phyloP scores from a whole-genome alignment of 2,329 filamentous ascomycete species.

The Davidsoniella neocaledoniae region DNA sequence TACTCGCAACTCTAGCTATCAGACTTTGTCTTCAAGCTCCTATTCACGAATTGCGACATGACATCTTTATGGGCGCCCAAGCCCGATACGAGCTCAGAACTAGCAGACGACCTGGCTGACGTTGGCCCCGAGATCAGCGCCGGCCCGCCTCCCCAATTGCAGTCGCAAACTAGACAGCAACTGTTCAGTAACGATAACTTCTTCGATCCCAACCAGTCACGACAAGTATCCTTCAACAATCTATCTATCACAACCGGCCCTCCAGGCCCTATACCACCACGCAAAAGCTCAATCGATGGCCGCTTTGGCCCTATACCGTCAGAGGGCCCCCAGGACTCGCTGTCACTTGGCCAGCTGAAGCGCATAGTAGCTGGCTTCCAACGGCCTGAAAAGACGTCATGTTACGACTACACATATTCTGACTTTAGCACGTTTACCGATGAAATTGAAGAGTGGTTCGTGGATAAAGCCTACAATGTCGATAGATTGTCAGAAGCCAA shows the following conservation, averaged over 20 bases:
- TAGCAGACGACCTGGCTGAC: slow-evolving; percentile 5
- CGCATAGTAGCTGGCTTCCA: slow-evolving; percentile 60
- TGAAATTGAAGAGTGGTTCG: slow-evolving; percentile 96
- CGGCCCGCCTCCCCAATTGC: background rate
- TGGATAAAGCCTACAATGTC: slow-evolving; percentile 76
- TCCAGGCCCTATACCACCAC: slow-evolving; percentile 2
- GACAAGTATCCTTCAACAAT: slow-evolving; percentile 2
- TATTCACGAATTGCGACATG: background rate
- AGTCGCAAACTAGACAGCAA: background rate
- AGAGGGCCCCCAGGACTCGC: slow-evolving; percentile 35
- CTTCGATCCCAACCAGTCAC: slow-evolving; percentile 4
- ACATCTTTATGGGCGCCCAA: background rate
- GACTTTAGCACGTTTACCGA: slow-evolving; percentile 61
- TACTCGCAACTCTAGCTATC: no score
- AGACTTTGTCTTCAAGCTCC: background rate
- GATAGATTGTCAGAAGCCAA: slow-evolving; percentile 60
- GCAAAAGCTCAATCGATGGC: slow-evolving; percentile 15
- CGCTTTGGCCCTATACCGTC: slow-evolving; percentile 22
- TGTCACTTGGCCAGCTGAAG: slow-evolving; percentile 58
- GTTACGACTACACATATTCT: slow-evolving; percentile 71
- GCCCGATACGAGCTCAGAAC: no score
- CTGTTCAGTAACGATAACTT: background rate
- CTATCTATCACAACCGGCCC: background rate
- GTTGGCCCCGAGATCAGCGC: slow-evolving; percentile 4
- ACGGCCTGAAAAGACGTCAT: slow-evolving; percentile 44